These are phyloP conservation scores for Crucihimalaya himalaica DNA, from an alignment of 345 rosid genomes.

Conservation along the genomic window DNA sequence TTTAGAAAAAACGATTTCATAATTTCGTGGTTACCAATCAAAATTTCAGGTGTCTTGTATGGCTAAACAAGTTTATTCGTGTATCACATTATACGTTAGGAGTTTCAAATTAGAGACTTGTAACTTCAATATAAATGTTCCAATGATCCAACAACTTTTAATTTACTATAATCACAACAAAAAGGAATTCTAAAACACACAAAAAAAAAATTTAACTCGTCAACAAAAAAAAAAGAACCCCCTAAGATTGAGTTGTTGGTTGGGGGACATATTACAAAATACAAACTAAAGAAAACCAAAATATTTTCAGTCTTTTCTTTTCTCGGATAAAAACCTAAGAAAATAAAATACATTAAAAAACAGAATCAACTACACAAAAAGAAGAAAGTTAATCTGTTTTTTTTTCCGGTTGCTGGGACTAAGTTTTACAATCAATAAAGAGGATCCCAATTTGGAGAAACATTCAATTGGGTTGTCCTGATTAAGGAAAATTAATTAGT, in stretches of 20 bases:
- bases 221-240: not conserved
- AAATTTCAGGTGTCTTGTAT: not conserved
- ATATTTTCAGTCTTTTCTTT: slow-evolving; percentile 6
- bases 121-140: not conserved
- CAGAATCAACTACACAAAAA: slow-evolving; percentile 32
- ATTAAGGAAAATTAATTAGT: slow-evolving; percentile 24
- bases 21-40: not conserved
- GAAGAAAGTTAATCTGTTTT: slow-evolving; percentile 18
- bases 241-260: not conserved
- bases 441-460: slow-evolving; percentile 35
- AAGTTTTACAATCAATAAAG: slow-evolving; percentile 24
- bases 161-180: not conserved
- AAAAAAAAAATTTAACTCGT: not conserved
- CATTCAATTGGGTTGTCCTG: slow-evolving; percentile 19
- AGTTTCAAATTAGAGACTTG: not conserved
- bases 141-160: not conserved
- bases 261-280: slow-evolving; percentile 19
- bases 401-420: slow-evolving; percentile 1
- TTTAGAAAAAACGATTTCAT: too few relatives aligned
- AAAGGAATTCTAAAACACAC: not conserved
- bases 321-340: not conserved
- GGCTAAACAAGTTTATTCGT: not conserved
- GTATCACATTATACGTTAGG: not conserved
- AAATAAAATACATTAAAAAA: slow-evolving; percentile 18
- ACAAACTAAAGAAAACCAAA: slow-evolving; percentile 7